Evolutionary conservation across 768 basidiomycete genomes (phyloP), one percentile per base, ranked within the genome.

Genomic region (Gymnopilus junonius): DNA sequence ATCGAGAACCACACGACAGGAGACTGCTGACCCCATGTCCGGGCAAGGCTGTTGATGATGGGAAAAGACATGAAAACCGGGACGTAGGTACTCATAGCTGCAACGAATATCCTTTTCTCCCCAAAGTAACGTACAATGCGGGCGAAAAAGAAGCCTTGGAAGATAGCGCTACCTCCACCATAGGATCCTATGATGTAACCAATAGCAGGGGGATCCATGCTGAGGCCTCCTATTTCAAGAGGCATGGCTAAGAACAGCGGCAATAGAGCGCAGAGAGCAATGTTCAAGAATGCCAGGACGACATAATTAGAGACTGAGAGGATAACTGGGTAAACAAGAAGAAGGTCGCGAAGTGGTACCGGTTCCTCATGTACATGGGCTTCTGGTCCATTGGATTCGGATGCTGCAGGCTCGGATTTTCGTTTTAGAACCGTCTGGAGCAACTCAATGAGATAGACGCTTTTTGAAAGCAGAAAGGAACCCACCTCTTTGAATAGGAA

Each of bases 171-270:
- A 14, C 66, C 73, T 3, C 70, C 72, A 67, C 75, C 87, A 63
- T 75, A 85, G 67, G 68, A 59, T 0, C 79, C 79, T 58, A 78
- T 74, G 56, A 89, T 84, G 53, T 82, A 81, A 4, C 92, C 92
- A 45, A 93, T 93, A 12, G 72, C 74, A 1, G 83, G 79, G 1
- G 92, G 89, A 34, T 77, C 72, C 29, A 91, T 79, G 15, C 86
- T 85, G 40, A 92, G 78, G 0, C 91, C 91, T 27, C 91, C 92
- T 20, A 87, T 82, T 15, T 79, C 78, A 45, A 87, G 74, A 1
- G 92, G 89, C 61, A 89, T 92, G 17, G 89, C 83, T 51, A 87
- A 79, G 73, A 91, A 92, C 8, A 92, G 74, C 1, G 92, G 91
- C 10, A 90, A 81, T 4, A 93, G 72, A 4, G 87, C 83, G 56